These are phyloP conservation scores for Lecanoromycetidae sp. DNA, from an alignment of 2,329 filamentous ascomycete genomes.

Conservation along the genomic window DNA sequence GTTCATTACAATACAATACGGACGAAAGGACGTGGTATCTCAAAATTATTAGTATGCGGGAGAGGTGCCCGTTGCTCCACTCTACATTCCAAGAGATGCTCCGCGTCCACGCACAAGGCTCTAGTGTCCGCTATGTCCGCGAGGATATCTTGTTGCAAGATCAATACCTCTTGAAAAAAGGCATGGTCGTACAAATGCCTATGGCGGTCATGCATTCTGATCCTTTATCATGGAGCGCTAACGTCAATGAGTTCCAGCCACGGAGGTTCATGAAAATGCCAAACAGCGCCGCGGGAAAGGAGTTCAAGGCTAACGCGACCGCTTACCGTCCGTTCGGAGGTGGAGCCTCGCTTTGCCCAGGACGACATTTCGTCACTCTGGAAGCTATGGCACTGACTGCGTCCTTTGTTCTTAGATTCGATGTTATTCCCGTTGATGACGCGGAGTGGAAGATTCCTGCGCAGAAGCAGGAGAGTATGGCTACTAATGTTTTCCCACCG, in stretches of 20 bases:
- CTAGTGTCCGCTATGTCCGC: slow-evolving; percentile 28
- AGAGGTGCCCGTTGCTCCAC: slow-evolving; percentile 30
- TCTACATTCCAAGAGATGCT: slow-evolving; percentile 34
- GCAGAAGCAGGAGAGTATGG: slow-evolving; percentile 18
- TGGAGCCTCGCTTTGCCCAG: slow-evolving; percentile 15
- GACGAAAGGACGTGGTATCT: slow-evolving; percentile 1
- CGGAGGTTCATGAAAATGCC: slow-evolving; percentile 22
- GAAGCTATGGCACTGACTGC: slow-evolving; percentile 16
- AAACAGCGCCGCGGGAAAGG: neutral
- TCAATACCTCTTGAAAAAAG: slow-evolving; percentile 28
- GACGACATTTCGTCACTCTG: slow-evolving; percentile 16
- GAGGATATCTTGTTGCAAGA: slow-evolving; percentile 26
- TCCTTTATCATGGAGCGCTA: slow-evolving; percentile 25
- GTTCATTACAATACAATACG: slow-evolving; percentile 4
- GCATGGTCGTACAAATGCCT: slow-evolving; percentile 27
- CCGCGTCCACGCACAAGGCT: slow-evolving; percentile 29
- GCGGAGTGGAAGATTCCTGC: slow-evolving; percentile 12
- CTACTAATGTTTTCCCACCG: slow-evolving; percentile 17
- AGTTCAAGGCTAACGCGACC: slow-evolving; percentile 1
- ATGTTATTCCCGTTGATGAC: slow-evolving; percentile 12
- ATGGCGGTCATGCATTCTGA: slow-evolving; percentile 26
- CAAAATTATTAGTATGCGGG: slow-evolving; percentile 23
- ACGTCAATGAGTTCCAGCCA: slow-evolving; percentile 26
- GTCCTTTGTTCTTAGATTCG: slow-evolving; percentile 12
- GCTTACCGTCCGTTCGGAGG: slow-evolving; percentile 17